phyloP scores from a whole-genome alignment of 139 green algal species.

The Chlamydomonas sphaeroides region DNA sequence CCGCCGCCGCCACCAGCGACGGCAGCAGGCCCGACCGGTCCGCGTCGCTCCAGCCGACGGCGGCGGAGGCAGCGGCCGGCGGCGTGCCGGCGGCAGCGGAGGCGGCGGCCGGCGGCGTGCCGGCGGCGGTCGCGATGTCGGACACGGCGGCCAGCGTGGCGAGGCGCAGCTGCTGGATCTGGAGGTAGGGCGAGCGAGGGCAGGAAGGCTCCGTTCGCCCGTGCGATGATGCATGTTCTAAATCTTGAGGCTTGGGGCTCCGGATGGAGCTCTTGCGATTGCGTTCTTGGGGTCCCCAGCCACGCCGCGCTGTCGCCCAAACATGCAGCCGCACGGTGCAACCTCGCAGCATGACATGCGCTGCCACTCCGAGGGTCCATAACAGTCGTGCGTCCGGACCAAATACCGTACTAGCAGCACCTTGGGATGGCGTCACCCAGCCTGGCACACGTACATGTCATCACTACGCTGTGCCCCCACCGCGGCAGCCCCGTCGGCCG shows the following conservation, averaged over 20 bases:
- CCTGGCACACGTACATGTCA: too few relatives aligned
- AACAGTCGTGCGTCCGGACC: too few relatives aligned
- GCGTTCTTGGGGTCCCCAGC: too few relatives aligned
- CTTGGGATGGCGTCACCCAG: too few relatives aligned
- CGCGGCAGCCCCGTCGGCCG: background rate
- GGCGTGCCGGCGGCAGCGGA: background rate
- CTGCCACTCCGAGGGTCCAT: too few relatives aligned
- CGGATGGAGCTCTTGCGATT: too few relatives aligned
- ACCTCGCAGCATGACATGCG: too few relatives aligned
- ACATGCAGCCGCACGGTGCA: too few relatives aligned
- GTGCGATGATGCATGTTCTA: background rate
- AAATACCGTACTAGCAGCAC: too few relatives aligned
- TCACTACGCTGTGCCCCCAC: too few relatives aligned
- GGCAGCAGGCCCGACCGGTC: constrained; percentile 23
- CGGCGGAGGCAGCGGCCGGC: background rate
- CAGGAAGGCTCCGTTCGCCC: background rate
- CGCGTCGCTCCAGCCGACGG: constrained; percentile 5
- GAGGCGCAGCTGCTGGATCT: background rate
- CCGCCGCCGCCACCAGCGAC: background rate
- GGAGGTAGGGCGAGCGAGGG: background rate
- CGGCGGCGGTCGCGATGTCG: background rate
- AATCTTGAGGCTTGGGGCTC: background rate
- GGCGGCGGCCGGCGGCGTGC: background rate
- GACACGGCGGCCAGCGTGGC: background rate
- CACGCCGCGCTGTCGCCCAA: too few relatives aligned